Base-by-base conservation (phyloP, 371 early-diverging fungal genomes). In the Apophysomyces elegans region DNA sequence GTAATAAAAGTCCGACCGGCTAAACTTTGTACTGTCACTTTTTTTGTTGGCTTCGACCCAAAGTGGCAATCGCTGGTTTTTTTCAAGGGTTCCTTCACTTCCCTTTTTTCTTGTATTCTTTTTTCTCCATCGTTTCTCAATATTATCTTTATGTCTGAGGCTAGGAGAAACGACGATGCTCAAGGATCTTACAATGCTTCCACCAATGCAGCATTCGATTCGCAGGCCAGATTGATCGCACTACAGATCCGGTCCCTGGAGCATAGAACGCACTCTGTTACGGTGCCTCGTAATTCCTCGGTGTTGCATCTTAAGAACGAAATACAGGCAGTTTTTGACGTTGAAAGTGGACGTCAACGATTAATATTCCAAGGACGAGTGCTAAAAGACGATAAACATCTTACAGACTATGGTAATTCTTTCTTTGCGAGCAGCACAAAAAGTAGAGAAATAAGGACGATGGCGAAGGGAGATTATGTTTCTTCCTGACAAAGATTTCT, bases 291-390 rank as follows among this genome's bases (percentile, higher is more conserved):
- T 54, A 74, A 68, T 65, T 81, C 85, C 11, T 83, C 86, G 1
- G 86, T 88, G 3, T 68, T 83, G 41, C 74, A 85, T 26, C 77
- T 88, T 26, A 88, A 88, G 59, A 78, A 81, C 26, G 80, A 78
- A 18, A 83, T 88, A 12, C 79, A 85, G 36, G 46, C 71, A 37
- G 73, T 79, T 56, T 79, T 84, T 58, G 76, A 85, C 64, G 85
- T 88, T 2, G 84, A 84, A 7, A 78, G 74, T 38, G 72, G 74
- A 45, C 78, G 86, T 26, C 88, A 88, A 56, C 83, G 88, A 7
- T 67, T 88, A 56, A 88, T 88, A 63, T 88, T 84, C 58, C 85
- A 84, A 67, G 88, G 88, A 58, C 75, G 80, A 62, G 83, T 88
- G 1, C 73, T 88, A 38, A 83, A 78, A 56, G 86, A 88, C 60